Percentiles rank a stretch among this genome's conserved stretches.
These are phyloP conservation scores for Trichosanthes truncata DNA, from an alignment of 306 rosid genomes.

Conservation along the genomic window DNA sequence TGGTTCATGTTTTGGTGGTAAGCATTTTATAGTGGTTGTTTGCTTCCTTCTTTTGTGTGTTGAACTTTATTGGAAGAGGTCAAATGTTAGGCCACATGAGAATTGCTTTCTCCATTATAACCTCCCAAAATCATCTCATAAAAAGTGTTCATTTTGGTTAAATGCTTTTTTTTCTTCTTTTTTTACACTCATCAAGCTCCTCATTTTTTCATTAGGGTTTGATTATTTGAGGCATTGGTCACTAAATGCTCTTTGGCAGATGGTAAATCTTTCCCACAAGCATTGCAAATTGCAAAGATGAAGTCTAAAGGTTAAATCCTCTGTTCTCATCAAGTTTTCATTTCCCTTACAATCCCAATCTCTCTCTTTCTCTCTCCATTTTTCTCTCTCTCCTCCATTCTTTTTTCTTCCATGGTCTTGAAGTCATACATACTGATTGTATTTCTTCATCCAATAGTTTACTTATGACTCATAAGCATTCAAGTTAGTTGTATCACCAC, in stretches of 20 bases:
- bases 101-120: neutral
- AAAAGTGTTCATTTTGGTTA: neutral
- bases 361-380: neutral
- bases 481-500: neutral
- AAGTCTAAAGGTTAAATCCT: neutral
- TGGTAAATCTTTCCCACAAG: neutral
- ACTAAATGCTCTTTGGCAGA: neutral
- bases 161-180: neutral
- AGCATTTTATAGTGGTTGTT: neutral
- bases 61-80: neutral
- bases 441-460: neutral
- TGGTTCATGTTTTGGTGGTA: neutral
- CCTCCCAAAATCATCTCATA: neutral
- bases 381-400: neutral
- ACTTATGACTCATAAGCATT: neutral
- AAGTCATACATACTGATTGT: neutral
- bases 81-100: neutral
- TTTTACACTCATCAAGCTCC: neutral
- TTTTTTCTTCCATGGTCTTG: neutral
- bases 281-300: neutral
- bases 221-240: neutral
- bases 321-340: slow-evolving; percentile 5
- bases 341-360: neutral
- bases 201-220: neutral
- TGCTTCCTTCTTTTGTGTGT: neutral